Evolutionary conservation across 2,329 filamentous ascomycete genomes (phyloP), one percentile per base, ranked within the genome.

Genomic region (Nemania diffusa): DNA sequence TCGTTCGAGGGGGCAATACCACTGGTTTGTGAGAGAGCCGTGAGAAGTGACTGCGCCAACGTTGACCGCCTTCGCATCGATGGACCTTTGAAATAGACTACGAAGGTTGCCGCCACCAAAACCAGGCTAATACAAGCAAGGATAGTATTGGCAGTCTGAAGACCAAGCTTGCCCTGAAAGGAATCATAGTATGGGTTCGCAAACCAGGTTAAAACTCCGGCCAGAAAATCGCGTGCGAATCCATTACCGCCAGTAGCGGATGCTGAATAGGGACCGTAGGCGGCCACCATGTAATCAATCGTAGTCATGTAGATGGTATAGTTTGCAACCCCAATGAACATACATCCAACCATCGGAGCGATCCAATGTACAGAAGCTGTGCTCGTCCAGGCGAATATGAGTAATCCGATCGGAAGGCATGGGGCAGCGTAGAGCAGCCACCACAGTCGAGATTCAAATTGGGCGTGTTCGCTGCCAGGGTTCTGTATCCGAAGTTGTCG

Each of bases 211-310:
- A 89, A 80, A 15, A 90, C 79, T 75, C 89, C 89, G 20, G 89
- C 88, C 22, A 91, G 79, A 75, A 91, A 86, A 72, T 91, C 89
- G 69, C 89, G 83, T 27, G 88, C 84, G 77, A 89, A 90, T 17
- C 88, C 89, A 71, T 91, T 91, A 20, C 89, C 88, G 50, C 89
- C 89, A 0, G 88, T 90, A 0, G 89, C 89, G 0, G 87, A 90
- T 9, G 89, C 88, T 0, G 88, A 87, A 76, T 89, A 91, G 0
- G 86, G 85, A 0, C 88, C 89, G 73, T 91, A 91, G 2, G 88
- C 88, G 61, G 86, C 88, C 64, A 90, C 87, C 84, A 90, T 89
- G 76, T 90, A 90, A 73, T 90, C 88, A 71, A 91, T 89, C 2
- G 87, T 89, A 7, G 88, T 85, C 84, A 90, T 89, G 77, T 91